Evolutionary conservation across 2,329 filamentous ascomycete species (phyloP), one percentile per base, ranked within the genome.

Genomic region (Furcasterigmium sp.): DNA sequence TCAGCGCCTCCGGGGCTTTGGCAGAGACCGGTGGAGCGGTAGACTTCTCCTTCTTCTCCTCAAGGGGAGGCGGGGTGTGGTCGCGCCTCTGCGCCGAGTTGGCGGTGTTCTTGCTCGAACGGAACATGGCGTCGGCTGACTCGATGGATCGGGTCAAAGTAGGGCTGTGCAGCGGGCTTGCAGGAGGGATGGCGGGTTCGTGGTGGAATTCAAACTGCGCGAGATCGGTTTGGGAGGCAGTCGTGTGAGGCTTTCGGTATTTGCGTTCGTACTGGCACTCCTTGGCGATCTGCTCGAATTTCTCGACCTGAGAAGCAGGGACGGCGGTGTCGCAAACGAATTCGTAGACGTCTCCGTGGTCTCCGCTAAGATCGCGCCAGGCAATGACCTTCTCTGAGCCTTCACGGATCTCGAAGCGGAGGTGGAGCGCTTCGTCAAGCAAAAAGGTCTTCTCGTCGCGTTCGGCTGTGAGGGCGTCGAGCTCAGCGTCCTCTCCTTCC

Each of bases 231-330:
- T 90, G 84, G 8, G 88, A 89, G 2, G 93, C 93, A 39, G 82
- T 84, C 37, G 88, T 82, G 54, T 88, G 79, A 30, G 80, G 84
- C 57, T 84, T 86, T 50, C 88, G 81, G 64, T 93, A 94, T 64
- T 95, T 97, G 58, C 91, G 81, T 70, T 98, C 93, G 84, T 94
- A 98, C 65, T 98, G 93, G 62, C 93, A 96, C 78, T 96, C 84
- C 45, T 87, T 78, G 8, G 93, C 87, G 42, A 89, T 83, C 42
- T 85, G 75, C 58, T 91, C 82, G 62, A 98, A 97, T 14, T 84
- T 80, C 37, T 84, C 76, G 19, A 93, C 84, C 54, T 91, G 85
- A 38, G 81, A 75, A 3, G 81, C 69, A 21, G 82, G 72, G 34
- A 86, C 79, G 11, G 83, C 82, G 30, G 73, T 63, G 66, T 97